phyloP scores from a whole-genome alignment of 176 grass and related monocot genomes.

The Hyparrhenia diplandra region DNA sequence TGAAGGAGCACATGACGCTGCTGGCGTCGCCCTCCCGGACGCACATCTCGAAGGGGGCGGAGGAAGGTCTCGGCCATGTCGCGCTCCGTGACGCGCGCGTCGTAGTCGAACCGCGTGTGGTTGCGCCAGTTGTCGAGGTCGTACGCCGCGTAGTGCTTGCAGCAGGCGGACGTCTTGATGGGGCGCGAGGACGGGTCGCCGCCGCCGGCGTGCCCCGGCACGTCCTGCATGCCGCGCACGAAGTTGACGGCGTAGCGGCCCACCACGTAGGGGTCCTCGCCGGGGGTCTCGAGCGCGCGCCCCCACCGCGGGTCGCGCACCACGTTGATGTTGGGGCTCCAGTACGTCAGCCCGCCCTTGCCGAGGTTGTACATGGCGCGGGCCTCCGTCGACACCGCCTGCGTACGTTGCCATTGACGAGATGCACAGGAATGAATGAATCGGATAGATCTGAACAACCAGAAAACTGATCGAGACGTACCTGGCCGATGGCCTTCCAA shows the following conservation, averaged over 20 bases:
- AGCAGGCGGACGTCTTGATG: constrained; percentile 52
- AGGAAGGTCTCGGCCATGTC: constrained; percentile 57
- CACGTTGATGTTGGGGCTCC: constrained; percentile 58
- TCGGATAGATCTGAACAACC: background rate
- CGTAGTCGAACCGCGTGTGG: constrained; percentile 33
- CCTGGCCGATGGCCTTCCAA: background rate
- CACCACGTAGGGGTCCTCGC: constrained; percentile 67
- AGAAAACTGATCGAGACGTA: background rate
- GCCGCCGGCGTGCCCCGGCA: background rate
- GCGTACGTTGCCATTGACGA: background rate
- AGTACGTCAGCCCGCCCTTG: constrained; percentile 46
- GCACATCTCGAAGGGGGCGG: constrained; percentile 53
- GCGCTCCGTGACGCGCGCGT: constrained; percentile 45
- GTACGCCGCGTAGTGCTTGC: constrained; percentile 65
- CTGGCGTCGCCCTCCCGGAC: constrained; percentile 41
- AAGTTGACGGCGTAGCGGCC: constrained; percentile 44
- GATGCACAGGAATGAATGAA: too few relatives aligned
- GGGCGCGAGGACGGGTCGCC: background rate
- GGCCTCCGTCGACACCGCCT: constrained; percentile 51
- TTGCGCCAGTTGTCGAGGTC: constrained; percentile 43
- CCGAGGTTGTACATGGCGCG: constrained; percentile 67
- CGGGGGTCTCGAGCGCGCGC: constrained; percentile 83
- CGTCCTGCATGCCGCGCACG: constrained; percentile 45
- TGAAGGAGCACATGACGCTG: constrained; percentile 62
- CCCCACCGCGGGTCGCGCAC: constrained; percentile 81